Evolutionary conservation across 75 land plant species (phyloP).

Genomic region (Isoetes taiwanensis): DNA sequence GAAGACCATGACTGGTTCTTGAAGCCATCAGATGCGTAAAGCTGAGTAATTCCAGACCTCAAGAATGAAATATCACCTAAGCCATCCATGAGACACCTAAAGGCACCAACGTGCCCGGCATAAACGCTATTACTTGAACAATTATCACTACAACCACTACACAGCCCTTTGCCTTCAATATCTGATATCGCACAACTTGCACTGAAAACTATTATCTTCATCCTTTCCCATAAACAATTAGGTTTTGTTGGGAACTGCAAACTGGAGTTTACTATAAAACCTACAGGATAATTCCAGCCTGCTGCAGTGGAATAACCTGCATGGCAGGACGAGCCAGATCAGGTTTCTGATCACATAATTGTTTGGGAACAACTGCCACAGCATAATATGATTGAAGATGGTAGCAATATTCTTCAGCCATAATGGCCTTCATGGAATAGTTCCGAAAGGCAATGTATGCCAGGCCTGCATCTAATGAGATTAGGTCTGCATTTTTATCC

Average conservation of each 20-base stretch:
- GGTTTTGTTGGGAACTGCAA: not conserved
- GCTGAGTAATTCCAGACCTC: slow-evolving; percentile 19
- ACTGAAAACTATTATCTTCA: slow-evolving; percentile 20
- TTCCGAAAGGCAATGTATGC: slow-evolving; percentile 30
- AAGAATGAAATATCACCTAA: slow-evolving; percentile 36
- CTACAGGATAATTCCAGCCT: slow-evolving; percentile 35
- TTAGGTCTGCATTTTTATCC: slow-evolving; percentile 24
- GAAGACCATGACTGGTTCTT: slow-evolving; percentile 30
- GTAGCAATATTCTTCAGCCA: slow-evolving; percentile 25
- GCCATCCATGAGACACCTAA: slow-evolving; percentile 28
- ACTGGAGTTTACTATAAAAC: slow-evolving; percentile 1
- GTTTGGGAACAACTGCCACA: slow-evolving; percentile 26
- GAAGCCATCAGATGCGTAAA: slow-evolving; percentile 29
- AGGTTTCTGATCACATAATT: slow-evolving; percentile 13
- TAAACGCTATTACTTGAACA: slow-evolving; percentile 19
- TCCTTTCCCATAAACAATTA: not conserved
- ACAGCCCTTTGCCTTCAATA: slow-evolving; percentile 19
- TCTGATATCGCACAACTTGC: slow-evolving; percentile 30
- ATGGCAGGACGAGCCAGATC: slow-evolving; percentile 29
- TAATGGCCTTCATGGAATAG: slow-evolving; percentile 35
- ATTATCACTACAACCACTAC: slow-evolving; percentile 28
- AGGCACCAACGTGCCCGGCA: slow-evolving; percentile 24
- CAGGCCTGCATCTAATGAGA: slow-evolving; percentile 27
- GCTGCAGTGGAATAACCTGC: slow-evolving; percentile 27
- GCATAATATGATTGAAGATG: slow-evolving; percentile 17